Evolutionary conservation across 163 green algal species (phyloP).

Genomic region (Coccomyxa subellipsoidea): DNA sequence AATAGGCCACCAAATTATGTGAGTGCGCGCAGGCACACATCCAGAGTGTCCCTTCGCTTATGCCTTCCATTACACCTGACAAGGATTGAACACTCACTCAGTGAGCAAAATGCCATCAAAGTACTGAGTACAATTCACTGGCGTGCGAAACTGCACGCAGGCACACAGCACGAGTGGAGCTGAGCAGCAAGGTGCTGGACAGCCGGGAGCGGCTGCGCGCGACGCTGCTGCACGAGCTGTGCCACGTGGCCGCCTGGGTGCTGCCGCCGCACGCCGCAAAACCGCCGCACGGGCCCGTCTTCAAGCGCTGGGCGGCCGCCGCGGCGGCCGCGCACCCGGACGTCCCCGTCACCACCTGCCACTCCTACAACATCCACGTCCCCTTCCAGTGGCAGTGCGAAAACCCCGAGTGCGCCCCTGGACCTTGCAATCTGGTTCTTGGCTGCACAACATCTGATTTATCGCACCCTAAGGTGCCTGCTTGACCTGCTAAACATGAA

Average conservation of each 20-base stretch:
- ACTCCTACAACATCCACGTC: constrained; percentile 63
- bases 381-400: constrained; percentile 54
- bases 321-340: constrained; percentile 44
- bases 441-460: too few species aligned
- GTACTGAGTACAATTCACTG: neutral
- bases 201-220: constrained; percentile 41
- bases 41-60: too few species aligned
- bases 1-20: too few species aligned
- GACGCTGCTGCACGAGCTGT: constrained; percentile 72
- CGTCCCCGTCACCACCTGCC: constrained; percentile 65
- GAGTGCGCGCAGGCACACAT: too few species aligned
- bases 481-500: too few species aligned
- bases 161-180: constrained; percentile 57
- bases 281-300: constrained; percentile 61
- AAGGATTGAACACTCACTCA: too few species aligned
- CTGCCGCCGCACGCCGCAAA: constrained; percentile 5
- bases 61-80: too few species aligned
- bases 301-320: constrained; percentile 52
- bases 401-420: constrained; percentile 22
- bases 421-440: neutral
- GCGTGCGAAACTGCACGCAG: constrained; percentile 12
- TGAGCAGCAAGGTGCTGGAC: constrained; percentile 70
- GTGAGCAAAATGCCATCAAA: too few species aligned
- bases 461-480: too few species aligned
- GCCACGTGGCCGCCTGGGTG: constrained; percentile 48